Conservation (phyloP, 805 yeast genomes). For the Tetrapisispora nanseiensis region DNA sequence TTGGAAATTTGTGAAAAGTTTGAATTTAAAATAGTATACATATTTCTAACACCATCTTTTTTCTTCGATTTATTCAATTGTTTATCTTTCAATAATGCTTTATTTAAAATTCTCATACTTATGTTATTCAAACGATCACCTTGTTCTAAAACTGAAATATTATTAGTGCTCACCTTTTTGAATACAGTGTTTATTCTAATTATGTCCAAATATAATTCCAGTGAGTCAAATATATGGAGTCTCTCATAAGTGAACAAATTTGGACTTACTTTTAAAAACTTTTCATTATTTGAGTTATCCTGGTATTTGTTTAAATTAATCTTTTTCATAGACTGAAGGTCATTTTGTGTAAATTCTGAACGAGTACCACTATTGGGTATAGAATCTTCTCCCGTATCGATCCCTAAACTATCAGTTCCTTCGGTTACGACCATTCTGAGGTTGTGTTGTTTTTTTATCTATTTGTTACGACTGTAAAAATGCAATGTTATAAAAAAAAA, state of each 20-base stretch:
- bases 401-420: neutral
- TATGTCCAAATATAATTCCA: constrained; percentile 24
- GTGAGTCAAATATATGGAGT: constrained; percentile 23
- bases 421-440: neutral
- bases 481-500: no score
- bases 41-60: constrained; percentile 28
- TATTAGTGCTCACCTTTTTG: neutral
- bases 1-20: neutral
- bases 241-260: constrained; percentile 26
- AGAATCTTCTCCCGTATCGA: neutral
- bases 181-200: constrained; percentile 13
- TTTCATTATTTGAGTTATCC: constrained; percentile 3
- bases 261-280: constrained; percentile 25
- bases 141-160: constrained; percentile 15
- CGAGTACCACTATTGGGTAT: neutral
- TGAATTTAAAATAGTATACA: constrained; percentile 20
- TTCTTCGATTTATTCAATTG: constrained; percentile 24
- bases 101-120: constrained; percentile 28
- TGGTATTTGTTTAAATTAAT: neutral
- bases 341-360: neutral
- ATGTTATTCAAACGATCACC: constrained; percentile 28
- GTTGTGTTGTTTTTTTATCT: neutral
- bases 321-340: neutral
- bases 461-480: no score
- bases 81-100: constrained; percentile 20